Conservation (phyloP, 148 eudicot genomes). For the Silene latifolia region DNA sequence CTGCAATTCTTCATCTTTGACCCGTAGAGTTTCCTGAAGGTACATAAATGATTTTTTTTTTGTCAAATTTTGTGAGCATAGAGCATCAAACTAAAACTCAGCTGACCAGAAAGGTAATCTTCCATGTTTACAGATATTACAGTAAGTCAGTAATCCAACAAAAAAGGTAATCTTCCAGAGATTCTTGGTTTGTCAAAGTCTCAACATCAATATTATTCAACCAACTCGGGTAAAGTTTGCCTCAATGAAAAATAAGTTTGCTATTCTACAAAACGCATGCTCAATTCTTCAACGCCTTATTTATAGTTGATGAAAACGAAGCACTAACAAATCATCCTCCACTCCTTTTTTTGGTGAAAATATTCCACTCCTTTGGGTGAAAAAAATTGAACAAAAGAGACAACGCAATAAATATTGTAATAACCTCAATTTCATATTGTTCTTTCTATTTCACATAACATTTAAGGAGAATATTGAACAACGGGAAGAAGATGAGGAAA, state of each 20-base stretch:
- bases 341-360: background rate
- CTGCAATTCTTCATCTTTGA: conserved; percentile 95
- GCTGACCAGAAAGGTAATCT: background rate
- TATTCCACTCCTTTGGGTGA: background rate
- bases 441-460: background rate
- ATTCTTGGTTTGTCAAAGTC: background rate
- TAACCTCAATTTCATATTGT: background rate
- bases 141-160: background rate
- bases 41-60: background rate
- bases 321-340: background rate
- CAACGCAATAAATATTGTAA: background rate
- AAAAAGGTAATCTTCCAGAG: background rate
- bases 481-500: background rate
- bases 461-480: background rate
- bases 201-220: background rate
- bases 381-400: background rate
- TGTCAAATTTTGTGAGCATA: background rate
- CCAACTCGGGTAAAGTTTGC: background rate
- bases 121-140: background rate
- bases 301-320: too few relatives aligned
- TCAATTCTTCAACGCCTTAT: background rate
- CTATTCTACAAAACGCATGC: background rate
- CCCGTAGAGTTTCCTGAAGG: conserved; percentile 75
- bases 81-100: background rate
- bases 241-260: background rate